Percentiles rank a stretch among this genome's conserved stretches.
Evolutionary conservation across 148 eudicot genomes (phyloP).

Genomic region (Limonium bicolor): DNA sequence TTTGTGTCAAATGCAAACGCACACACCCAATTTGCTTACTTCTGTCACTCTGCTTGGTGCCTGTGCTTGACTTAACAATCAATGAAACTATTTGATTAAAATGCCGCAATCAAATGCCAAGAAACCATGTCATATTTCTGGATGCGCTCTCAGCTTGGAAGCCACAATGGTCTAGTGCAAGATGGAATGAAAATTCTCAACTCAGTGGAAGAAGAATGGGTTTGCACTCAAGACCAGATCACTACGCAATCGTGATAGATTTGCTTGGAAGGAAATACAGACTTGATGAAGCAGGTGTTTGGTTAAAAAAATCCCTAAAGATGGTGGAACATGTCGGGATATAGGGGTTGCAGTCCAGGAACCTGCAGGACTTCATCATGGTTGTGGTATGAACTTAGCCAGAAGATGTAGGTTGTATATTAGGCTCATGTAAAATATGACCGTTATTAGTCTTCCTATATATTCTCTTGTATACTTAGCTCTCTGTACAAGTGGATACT

Average conservation of each 20-base stretch:
- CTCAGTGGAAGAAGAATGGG: slow-evolving; percentile 30
- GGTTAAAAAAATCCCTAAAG: slow-evolving; percentile 29
- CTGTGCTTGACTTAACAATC: slow-evolving; percentile 58
- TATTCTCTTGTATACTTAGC: too few species aligned
- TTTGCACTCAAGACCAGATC: slow-evolving; percentile 33
- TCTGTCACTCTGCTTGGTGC: slow-evolving; percentile 50
- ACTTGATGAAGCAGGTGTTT: slow-evolving; percentile 37
- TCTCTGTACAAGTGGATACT: too few species aligned
- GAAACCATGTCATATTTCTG: slow-evolving; percentile 40
- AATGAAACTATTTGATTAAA: slow-evolving; percentile 22
- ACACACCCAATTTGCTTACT: slow-evolving; percentile 33
- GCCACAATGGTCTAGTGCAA: slow-evolving; percentile 38
- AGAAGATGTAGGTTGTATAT: too few species aligned
- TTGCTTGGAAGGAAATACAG: slow-evolving; percentile 61
- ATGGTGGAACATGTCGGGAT: slow-evolving; percentile 33
- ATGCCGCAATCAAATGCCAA: slow-evolving; percentile 29
- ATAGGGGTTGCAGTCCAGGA: slow-evolving; percentile 55
- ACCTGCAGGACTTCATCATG: slow-evolving; percentile 64
- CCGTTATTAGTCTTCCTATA: too few species aligned
- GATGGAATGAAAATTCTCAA: slow-evolving; percentile 30
- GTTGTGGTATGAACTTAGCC: slow-evolving; percentile 36
- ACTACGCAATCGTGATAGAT: slow-evolving; percentile 50
- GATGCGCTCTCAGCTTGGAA: slow-evolving; percentile 58
- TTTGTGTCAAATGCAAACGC: slow-evolving; percentile 38
- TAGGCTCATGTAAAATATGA: too few species aligned